Evolutionary conservation across 2,329 filamentous ascomycete species (phyloP), one percentile per base, ranked within the genome.

Genomic region (Diaporthe capsici): DNA sequence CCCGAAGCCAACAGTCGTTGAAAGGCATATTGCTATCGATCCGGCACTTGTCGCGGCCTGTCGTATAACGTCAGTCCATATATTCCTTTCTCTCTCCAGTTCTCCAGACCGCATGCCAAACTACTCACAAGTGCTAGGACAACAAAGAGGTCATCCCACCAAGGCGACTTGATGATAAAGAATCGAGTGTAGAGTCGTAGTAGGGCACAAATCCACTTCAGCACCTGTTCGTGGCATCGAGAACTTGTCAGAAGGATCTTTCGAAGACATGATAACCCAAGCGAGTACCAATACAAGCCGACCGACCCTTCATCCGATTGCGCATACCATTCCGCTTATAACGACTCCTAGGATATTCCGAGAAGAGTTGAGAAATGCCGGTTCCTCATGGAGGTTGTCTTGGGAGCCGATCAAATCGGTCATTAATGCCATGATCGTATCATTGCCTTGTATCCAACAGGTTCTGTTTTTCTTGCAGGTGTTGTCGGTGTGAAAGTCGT

Each of bases 101-200:
- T 57, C 3, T 39, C 9, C n/a, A 12, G 42, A 12, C 5, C 20
- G 25, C n/a, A 37, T 39, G 22, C 20, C n/a, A 22, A n/a, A 13
- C 4, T 3, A 71, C 77, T 2, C 51, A 79, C 78, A 75, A 79
- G 37, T 12, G 75, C 76, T 39, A 79, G 28, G 6, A 77, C 49
- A 4, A 79, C 65, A 39, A 79, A 77, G 13, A 78, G 49, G 44
- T 79, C 78, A 55, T 79, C 78, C 78, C 78, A 79, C 65, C 78
- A 76, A 2, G 77, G 73, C 37, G 77, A 79, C 28, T 65, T 70
- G 9, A 78, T 49, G 17, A 79, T 34, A 39, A 76, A 79, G 20
- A 76, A 63, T 3, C 78, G 77, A 5, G 78, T 78, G 60, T 79
- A 79, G 10, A 79, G 63, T 73, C 78, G 77, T 22, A 78, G 71